These are phyloP conservation scores for Volutella citrinella DNA, from an alignment of 2,329 filamentous ascomycete species.

Conservation along the genomic window DNA sequence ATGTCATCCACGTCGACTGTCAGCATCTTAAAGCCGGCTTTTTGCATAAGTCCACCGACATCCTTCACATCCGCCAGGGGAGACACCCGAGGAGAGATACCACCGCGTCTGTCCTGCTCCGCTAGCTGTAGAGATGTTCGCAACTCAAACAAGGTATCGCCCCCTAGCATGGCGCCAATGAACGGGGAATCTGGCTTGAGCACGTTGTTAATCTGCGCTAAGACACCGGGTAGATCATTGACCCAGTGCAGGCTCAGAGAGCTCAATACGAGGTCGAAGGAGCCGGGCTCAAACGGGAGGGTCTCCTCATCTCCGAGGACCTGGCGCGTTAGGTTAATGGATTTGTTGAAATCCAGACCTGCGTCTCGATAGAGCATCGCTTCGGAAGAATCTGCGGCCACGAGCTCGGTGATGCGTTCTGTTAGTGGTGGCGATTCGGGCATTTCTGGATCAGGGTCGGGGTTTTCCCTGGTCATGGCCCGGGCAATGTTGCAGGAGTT, in stretches of 20 bases:
- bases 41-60: constrained; percentile 80
- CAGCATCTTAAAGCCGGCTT: constrained; percentile 89
- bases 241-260: constrained; percentile 94
- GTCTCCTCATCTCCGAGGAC: constrained; percentile 73
- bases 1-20: constrained; percentile 98
- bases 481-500: constrained; percentile 94
- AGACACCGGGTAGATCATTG: constrained; percentile 85
- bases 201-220: constrained; percentile 80
- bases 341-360: constrained; percentile 68
- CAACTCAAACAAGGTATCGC: constrained; percentile 90
- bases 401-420: constrained; percentile 68
- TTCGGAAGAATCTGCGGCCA: constrained; percentile 78
- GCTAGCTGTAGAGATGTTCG: constrained; percentile 91
- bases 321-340: constrained; percentile 69
- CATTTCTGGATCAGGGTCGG: constrained; percentile 55
- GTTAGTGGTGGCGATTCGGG: constrained; percentile 65
- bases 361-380: constrained; percentile 78
- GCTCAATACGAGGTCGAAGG: constrained; percentile 88
- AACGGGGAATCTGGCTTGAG: constrained; percentile 91
- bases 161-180: constrained; percentile 93
- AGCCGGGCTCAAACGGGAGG: constrained; percentile 70
- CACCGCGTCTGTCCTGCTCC: constrained; percentile 85
- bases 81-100: constrained; percentile 85
- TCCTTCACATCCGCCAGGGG: constrained; percentile 91
- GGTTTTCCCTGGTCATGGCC: constrained; percentile 69